Base-by-base conservation (phyloP, 768 basidiomycete species). In the Mycena capillaripes region DNA sequence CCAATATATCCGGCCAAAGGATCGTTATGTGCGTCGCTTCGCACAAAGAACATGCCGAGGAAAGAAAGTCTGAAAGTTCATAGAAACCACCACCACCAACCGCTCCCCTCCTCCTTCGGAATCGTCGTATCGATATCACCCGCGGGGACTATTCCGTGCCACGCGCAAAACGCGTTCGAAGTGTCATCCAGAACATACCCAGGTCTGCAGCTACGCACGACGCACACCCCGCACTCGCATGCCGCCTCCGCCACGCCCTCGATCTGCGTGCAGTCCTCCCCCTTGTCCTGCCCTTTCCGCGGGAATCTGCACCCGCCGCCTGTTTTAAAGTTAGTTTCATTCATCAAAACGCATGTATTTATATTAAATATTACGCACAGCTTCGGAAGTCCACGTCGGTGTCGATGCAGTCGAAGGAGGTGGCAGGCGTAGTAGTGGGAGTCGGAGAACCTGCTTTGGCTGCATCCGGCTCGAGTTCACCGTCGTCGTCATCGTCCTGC, bases 381-480 rank as follows among this genome's bases (percentile, higher is more conserved):
- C 65, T 66, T n/a, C 65, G 29, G 65, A 57, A 66, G 30, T 66
- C 65, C 16, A 10, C 23, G 3, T 66, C 64, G 12, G 53, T 44
- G 40, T 66, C 53, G 34, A 66, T 66, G 64, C 64, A 66, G 29
- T 66, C 64, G 52, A 66, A 32, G 40, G 64, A 12, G 10, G 34
- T 19, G 8, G 48, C 19, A 38, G 7, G 19, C 11, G 21, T 23
- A n/a, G n/a, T n/a, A n/a, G n/a, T n/a, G n/a, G n/a, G n/a, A n/a
- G n/a, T n/a, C n/a, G n/a, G n/a, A n/a, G n/a, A n/a, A n/a, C n/a
- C n/a, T n/a, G n/a, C n/a, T n/a, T n/a, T n/a, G n/a, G n/a, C n/a
- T n/a, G n/a, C n/a, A n/a, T n/a, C n/a, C n/a, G n/a, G n/a, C n/a
- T n/a, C n/a, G n/a, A n/a, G n/a, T n/a, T n/a, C n/a, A n/a, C n/a